Percentiles rank a stretch among this genome's conserved stretches.
Conservation (phyloP, 495 filamentous ascomycete species). For the Trypethelium eluteriae region DNA sequence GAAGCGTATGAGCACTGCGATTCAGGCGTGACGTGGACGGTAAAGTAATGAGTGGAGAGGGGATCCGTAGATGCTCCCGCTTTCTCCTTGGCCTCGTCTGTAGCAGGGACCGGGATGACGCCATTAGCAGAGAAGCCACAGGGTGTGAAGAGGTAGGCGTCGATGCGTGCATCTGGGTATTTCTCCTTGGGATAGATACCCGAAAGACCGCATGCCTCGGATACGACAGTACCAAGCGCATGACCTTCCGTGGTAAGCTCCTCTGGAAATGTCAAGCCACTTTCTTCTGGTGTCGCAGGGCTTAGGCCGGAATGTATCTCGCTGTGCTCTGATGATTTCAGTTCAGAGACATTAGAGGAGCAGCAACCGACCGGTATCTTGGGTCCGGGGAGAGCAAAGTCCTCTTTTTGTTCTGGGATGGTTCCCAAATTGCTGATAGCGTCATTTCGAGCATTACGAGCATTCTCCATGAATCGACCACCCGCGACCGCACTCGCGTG, state of each 20-base stretch:
- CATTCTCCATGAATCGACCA: slow-evolving; percentile 57
- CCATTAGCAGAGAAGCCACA: slow-evolving; percentile 98
- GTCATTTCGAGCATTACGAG: slow-evolving; percentile 44
- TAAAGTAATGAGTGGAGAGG: slow-evolving; percentile 77
- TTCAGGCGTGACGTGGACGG: slow-evolving; percentile 97
- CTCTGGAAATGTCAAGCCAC: slow-evolving; percentile 52
- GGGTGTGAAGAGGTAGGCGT: slow-evolving; percentile 93
- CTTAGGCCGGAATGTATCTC: slow-evolving; percentile 36
- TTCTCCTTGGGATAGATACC: slow-evolving; percentile 78
- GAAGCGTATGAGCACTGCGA: slow-evolving; percentile 97
- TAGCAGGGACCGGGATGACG: slow-evolving; percentile 70
- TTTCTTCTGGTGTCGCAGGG: slow-evolving; percentile 49
- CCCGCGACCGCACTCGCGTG: slow-evolving; percentile 86
- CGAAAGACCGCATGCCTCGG: slow-evolving; percentile 80
- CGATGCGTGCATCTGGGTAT: slow-evolving; percentile 89
- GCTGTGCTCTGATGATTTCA: slow-evolving; percentile 61
- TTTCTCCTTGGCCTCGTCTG: slow-evolving; percentile 26
- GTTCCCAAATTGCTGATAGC: slow-evolving; percentile 45
- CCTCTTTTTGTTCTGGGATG: slow-evolving; percentile 29
- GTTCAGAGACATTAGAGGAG: slow-evolving; percentile 70
- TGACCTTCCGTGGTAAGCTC: slow-evolving; percentile 89
- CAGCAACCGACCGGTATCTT: slow-evolving; percentile 27
- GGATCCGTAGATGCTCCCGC: not conserved
- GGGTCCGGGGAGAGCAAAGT: slow-evolving; percentile 37
- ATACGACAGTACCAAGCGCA: slow-evolving; percentile 85